A percentile compares a stretch with the other conserved stretches of the same genome.
Conservation (phyloP, 345 rosid species). For the Brassica incana region DNA sequence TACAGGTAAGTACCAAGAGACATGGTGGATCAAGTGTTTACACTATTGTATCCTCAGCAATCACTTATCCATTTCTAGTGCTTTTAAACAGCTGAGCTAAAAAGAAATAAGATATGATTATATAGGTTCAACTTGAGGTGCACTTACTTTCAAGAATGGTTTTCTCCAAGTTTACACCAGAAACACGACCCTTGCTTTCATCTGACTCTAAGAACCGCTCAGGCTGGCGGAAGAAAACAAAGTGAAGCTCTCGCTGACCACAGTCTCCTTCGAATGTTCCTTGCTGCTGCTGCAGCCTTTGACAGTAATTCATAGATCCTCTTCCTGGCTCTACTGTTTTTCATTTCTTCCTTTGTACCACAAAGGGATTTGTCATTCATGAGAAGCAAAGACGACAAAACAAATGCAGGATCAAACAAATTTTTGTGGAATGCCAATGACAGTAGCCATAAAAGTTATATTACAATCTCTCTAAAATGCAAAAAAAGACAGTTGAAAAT, state of each 20-base stretch:
- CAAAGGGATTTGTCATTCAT: no score
- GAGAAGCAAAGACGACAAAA: no score
- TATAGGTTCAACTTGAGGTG: background rate
- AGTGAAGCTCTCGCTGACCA: conserved; percentile 74
- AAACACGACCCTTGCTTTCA: conserved; percentile 60
- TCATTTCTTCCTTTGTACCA: conserved; percentile 68
- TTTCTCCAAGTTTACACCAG: conserved; percentile 76
- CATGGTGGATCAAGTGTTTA: conserved; percentile 16
- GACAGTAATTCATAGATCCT: conserved; percentile 74
- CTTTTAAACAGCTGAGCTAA: conserved; percentile 7
- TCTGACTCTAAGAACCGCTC: conserved; percentile 62
- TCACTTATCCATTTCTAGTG: background rate
- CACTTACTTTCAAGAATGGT: conserved; percentile 67
- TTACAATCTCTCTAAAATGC: background rate
- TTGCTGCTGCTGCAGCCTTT: conserved; percentile 50
- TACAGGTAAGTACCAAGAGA: conserved; percentile 41
- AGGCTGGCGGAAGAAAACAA: conserved; percentile 84
- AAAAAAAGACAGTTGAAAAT: conserved; percentile 3
- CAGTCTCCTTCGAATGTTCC: conserved; percentile 46
- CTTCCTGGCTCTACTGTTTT: conserved; percentile 60
- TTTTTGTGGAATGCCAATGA: background rate
- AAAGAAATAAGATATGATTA: background rate
- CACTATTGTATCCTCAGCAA: background rate
- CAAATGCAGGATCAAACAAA: background rate
- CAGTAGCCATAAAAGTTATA: background rate